These are phyloP conservation scores for Lachancea sp. DNA, from an alignment of 805 yeast species.

Conservation along the genomic window DNA sequence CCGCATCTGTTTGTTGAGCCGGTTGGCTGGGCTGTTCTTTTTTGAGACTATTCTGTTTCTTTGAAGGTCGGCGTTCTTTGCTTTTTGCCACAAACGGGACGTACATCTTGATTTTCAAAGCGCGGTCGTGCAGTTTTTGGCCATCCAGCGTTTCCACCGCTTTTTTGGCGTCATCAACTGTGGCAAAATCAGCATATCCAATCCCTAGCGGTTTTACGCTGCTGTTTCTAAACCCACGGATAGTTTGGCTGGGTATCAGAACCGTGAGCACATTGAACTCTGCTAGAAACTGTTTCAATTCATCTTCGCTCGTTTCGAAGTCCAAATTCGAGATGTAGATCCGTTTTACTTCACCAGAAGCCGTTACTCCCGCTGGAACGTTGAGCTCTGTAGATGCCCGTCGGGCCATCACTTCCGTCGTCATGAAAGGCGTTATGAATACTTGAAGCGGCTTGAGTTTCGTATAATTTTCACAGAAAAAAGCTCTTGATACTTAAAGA, in stretches of 20 bases:
- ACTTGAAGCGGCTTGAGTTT: too few species aligned
- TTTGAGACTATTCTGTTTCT: neutral
- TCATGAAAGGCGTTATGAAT: too few species aligned
- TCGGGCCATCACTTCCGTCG: neutral
- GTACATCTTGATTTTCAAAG: slow-evolving; percentile 37
- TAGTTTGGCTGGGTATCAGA: slow-evolving; percentile 49
- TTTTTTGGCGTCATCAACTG: slow-evolving; percentile 51
- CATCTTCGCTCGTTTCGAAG: slow-evolving; percentile 47
- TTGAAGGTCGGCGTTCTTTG: slow-evolving; percentile 13
- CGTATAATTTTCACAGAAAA: too few species aligned
- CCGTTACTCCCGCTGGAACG: neutral
- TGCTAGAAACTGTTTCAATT: slow-evolving; percentile 40
- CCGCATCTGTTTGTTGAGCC: neutral
- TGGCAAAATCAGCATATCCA: slow-evolving; percentile 78
- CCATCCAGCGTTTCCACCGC: slow-evolving; percentile 66
- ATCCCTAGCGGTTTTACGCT: slow-evolving; percentile 50
- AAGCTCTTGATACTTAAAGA: too few species aligned
- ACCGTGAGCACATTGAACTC: slow-evolving; percentile 40
- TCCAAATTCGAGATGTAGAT: slow-evolving; percentile 51
- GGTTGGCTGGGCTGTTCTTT: too few species aligned
- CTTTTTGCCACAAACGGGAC: slow-evolving; percentile 33
- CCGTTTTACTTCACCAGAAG: slow-evolving; percentile 22
- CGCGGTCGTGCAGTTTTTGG: slow-evolving; percentile 42
- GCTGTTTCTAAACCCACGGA: slow-evolving; percentile 38
- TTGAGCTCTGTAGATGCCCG: neutral